Conservation (phyloP, 345 rosid species). For the Mercurialis annua region DNA sequence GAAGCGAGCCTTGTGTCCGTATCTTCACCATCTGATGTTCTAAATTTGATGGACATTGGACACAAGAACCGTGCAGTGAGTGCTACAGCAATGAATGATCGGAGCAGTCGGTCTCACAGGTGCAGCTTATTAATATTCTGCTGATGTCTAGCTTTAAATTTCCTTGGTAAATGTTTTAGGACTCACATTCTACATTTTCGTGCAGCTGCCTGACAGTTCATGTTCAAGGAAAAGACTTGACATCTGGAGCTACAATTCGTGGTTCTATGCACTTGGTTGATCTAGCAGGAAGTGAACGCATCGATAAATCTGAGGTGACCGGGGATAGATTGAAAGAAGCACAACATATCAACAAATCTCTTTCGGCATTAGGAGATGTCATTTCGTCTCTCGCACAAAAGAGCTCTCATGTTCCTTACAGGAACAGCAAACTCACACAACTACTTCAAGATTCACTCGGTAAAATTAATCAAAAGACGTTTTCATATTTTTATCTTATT, state of each 20-base stretch:
- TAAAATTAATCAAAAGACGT: conserved; percentile 9
- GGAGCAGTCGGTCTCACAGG: conserved; percentile 38
- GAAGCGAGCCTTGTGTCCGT: conserved; percentile 28
- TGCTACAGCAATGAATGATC: conserved; percentile 34
- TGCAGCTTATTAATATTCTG: background rate
- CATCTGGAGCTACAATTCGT: conserved; percentile 26
- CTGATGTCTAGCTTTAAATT: background rate
- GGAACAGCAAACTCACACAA: conserved; percentile 38
- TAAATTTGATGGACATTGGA: conserved; percentile 30
- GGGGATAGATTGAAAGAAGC: conserved; percentile 38
- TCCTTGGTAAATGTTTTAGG: background rate
- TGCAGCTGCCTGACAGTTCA: conserved; percentile 39
- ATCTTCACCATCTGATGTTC: conserved; percentile 27
- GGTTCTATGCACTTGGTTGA: conserved; percentile 40
- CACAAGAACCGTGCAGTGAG: conserved; percentile 32
- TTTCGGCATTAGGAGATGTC: conserved; percentile 37
- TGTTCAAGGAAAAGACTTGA: conserved; percentile 29
- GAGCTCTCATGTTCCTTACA: conserved; percentile 32
- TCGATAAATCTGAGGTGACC: conserved; percentile 33
- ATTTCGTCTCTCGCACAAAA: conserved; percentile 31
- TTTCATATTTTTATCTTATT: background rate
- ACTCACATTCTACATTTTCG: background rate
- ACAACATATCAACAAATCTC: conserved; percentile 35
- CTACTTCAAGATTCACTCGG: conserved; percentile 38
- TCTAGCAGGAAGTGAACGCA: conserved; percentile 36